These are phyloP conservation scores for Psilocybe cyanescens DNA, from an alignment of 768 basidiomycete species.

Conservation along the genomic window DNA sequence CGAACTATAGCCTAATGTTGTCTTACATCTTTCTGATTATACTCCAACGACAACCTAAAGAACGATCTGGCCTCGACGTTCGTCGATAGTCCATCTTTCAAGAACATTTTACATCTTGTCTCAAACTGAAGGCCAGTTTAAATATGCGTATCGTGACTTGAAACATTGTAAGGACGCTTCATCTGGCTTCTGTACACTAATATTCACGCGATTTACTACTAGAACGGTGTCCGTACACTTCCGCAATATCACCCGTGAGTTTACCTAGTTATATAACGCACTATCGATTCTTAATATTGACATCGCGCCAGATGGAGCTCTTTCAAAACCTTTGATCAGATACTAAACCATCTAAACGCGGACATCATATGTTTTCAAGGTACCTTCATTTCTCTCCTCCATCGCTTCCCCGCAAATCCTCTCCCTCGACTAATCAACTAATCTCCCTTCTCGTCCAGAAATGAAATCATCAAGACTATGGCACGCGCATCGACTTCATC, in stretches of 20 bases:
- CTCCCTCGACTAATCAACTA: too few relatives aligned
- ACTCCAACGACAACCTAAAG: too few relatives aligned
- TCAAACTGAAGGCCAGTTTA: neutral
- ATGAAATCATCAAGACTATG: constrained; percentile 93
- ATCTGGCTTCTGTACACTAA: too few relatives aligned
- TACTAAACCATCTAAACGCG: constrained; percentile 79
- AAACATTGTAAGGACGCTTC: constrained; percentile 20
- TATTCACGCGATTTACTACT: neutral
- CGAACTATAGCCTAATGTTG: too few relatives aligned
- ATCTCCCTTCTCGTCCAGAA: constrained; percentile 44
- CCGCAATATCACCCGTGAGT: constrained; percentile 91
- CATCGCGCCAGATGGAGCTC: constrained; percentile 65
- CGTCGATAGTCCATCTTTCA: neutral
- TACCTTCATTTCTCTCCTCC: constrained; percentile 26
- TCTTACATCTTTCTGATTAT: too few relatives aligned
- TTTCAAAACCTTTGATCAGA: constrained; percentile 75
- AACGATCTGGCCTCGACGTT: too few relatives aligned
- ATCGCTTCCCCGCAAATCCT: neutral
- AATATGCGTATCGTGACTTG: constrained; percentile 25
- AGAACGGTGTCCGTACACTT: constrained; percentile 88
- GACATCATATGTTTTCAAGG: constrained; percentile 98
- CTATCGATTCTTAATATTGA: constrained; percentile 2
- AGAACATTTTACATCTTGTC: neutral
- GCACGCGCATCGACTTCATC: constrained; percentile 91
- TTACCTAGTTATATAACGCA: neutral